Evolutionary conservation across 1,284 basidiomycete genomes (phyloP), one percentile per base, ranked within the genome.

Genomic region (Pyrrhoderma noxium): DNA sequence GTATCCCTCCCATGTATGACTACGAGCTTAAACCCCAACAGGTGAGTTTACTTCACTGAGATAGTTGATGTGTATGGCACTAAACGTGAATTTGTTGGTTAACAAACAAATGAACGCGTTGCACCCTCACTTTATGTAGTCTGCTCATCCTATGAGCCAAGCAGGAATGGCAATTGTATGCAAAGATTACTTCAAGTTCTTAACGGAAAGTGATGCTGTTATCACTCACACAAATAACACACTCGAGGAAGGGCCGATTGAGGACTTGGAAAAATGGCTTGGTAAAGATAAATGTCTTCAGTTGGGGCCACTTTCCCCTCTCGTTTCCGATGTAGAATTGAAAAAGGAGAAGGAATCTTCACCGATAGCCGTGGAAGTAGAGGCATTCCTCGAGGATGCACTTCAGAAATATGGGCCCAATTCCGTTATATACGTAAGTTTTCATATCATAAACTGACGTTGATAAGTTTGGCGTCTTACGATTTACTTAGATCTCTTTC

Each of bases 401-500:
- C 37, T 58, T 2, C 21, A 56, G 1, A 54, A 52, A 19, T 48
- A 39, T 42, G 53, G 56, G 0, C 19, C 37, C 37, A 31, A 52
- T 8, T 56, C 54, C 11, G 36, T 52, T 18, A 22, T 56, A n/a
- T 58, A 54, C 45, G 56, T 53, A 36, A 19, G 49, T 39, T 21
- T 47, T 25, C 16, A n/a, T 3, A 31, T 35, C 8, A 3, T 0
- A 14, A 8, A 9, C 11, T 3, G 22, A 16, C 13, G 39, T 11
- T 25, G 8, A 35, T 21, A 3, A 19, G 9, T 40, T 7, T 23
- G 11, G 2, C 23, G 21, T 50, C 36, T 27, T n/a, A 8, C 27
- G 2, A 36, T 36, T 18, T 9, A 14, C 31, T 18, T 35, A 58
- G 56, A 38, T 58, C 22, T 56, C 56, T 11, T 56, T 58, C 39